A percentile compares a stretch with the other conserved stretches of the same genome.
Evolutionary conservation across 2,329 filamentous ascomycete species (phyloP).

Genomic region (Cadophora malorum): DNA sequence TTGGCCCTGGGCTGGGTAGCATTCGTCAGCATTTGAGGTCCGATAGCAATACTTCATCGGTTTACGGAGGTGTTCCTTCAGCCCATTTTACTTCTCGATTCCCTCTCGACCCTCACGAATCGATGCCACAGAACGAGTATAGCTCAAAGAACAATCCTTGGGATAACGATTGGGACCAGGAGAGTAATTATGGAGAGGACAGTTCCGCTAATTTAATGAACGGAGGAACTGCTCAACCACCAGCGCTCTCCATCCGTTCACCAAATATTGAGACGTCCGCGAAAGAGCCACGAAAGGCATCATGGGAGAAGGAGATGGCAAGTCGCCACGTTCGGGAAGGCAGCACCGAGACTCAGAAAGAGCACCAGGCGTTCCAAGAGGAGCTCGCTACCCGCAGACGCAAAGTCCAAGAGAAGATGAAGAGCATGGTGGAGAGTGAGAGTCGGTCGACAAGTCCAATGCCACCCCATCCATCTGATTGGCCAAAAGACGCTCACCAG

Average conservation of each 20-base stretch:
- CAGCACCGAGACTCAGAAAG: conserved; percentile 58
- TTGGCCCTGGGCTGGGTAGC: conserved; percentile 73
- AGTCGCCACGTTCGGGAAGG: conserved; percentile 52
- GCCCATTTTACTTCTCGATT: conserved; percentile 51
- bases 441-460: conserved; percentile 48
- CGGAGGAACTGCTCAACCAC: conserved; percentile 28
- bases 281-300: conserved; percentile 29
- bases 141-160: conserved; percentile 53
- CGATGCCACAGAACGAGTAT: conserved; percentile 42
- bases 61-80: conserved; percentile 63
- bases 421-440: conserved; percentile 70
- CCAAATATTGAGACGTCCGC: conserved; percentile 26
- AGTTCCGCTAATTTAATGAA: conserved; percentile 22
- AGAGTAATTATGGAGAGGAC: conserved; percentile 31
- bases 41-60: conserved; percentile 81
- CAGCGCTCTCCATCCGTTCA: conserved; percentile 30
- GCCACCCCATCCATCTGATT: conserved; percentile 42
- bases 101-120: conserved; percentile 46
- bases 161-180: conserved; percentile 47
- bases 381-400: conserved; percentile 74
- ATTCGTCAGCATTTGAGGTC: conserved; percentile 85
- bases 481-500: conserved; percentile 43
- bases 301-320: conserved; percentile 43
- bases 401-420: conserved; percentile 75
- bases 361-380: conserved; percentile 73